A percentile compares a stretch with the other conserved stretches of the same genome.
Conservation (phyloP, 2,329 filamentous ascomycete genomes). For the Coleophoma cylindrospora region DNA sequence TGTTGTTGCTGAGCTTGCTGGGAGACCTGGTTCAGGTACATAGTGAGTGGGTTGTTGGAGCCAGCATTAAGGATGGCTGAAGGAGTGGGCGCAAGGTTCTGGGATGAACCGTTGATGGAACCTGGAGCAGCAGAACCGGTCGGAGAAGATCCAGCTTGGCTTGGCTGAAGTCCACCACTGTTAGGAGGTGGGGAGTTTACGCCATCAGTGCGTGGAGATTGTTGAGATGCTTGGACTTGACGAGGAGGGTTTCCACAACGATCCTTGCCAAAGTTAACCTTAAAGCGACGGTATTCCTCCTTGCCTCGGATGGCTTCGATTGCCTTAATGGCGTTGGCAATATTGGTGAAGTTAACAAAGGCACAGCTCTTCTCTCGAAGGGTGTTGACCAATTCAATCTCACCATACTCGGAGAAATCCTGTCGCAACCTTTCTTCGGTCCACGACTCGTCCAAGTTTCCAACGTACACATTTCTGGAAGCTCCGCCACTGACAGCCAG, state of each 20-base stretch:
- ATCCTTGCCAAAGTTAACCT: conserved; percentile 99
- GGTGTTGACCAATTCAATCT: conserved; percentile 96
- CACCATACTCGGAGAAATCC: conserved; percentile 95
- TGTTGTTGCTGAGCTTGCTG: conserved; percentile 70
- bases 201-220: conserved; percentile 61
- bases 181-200: conserved; percentile 48
- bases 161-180: conserved; percentile 24
- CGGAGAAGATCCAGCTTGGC: conserved; percentile 25
- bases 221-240: conserved; percentile 64
- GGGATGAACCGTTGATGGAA: conserved; percentile 33
- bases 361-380: conserved; percentile 98
- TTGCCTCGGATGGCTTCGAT: conserved; percentile 93
- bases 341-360: conserved; percentile 99
- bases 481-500: conserved; percentile 93
- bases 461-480: conserved; percentile 97
- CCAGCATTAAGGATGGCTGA: conserved; percentile 74
- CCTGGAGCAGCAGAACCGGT: conserved; percentile 41
- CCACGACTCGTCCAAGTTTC: conserved; percentile 96
- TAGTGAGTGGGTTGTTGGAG: conserved; percentile 80
- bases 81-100: conserved; percentile 58
- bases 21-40: conserved; percentile 85
- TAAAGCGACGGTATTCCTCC: conserved; percentile 97
- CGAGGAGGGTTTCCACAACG: conserved; percentile 94
- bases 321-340: conserved; percentile 98
- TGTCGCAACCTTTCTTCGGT: conserved; percentile 92